phyloP scores from a whole-genome alignment of 805 yeast genomes.

The Saccharomycopsis guyanensis region DNA sequence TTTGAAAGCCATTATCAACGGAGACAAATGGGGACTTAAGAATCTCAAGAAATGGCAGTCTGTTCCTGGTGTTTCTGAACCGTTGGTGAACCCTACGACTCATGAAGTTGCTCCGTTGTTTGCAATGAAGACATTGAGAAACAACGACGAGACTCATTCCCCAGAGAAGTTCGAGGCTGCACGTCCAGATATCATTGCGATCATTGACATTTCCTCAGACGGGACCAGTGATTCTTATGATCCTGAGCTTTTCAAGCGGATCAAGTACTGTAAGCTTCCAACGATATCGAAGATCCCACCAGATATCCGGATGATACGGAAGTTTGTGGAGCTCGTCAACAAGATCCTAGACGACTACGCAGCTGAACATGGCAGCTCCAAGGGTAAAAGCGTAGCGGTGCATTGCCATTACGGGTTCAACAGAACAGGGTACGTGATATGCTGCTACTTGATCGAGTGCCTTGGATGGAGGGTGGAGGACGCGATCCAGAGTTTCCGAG shows the following conservation, averaged over 20 bases:
- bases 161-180: constrained; percentile 44
- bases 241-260: constrained; percentile 44
- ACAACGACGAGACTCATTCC: constrained; percentile 53
- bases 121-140: constrained; percentile 71
- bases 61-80: constrained; percentile 42
- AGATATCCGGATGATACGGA: constrained; percentile 47
- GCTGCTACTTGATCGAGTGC: constrained; percentile 58
- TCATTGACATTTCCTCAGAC: constrained; percentile 64
- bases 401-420: constrained; percentile 83
- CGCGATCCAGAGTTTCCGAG: constrained; percentile 51
- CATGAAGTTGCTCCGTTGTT: constrained; percentile 40
- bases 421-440: constrained; percentile 66
- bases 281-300: constrained; percentile 77
- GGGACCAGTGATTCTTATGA: constrained; percentile 53
- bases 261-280: constrained; percentile 62
- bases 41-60: constrained; percentile 67
- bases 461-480: constrained; percentile 53
- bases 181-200: constrained; percentile 46
- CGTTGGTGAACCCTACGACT: constrained; percentile 29
- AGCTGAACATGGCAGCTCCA: constrained; percentile 14
- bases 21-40: constrained; percentile 74
- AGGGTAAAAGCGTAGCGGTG: constrained; percentile 44
- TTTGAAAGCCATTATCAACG: constrained; percentile 52
- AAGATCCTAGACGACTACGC: constrained; percentile 30
- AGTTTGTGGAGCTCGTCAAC: constrained; percentile 48